These are phyloP conservation scores for Thielaviopsis punctulata DNA, from an alignment of 2,329 filamentous ascomycete genomes.

Conservation along the genomic window DNA sequence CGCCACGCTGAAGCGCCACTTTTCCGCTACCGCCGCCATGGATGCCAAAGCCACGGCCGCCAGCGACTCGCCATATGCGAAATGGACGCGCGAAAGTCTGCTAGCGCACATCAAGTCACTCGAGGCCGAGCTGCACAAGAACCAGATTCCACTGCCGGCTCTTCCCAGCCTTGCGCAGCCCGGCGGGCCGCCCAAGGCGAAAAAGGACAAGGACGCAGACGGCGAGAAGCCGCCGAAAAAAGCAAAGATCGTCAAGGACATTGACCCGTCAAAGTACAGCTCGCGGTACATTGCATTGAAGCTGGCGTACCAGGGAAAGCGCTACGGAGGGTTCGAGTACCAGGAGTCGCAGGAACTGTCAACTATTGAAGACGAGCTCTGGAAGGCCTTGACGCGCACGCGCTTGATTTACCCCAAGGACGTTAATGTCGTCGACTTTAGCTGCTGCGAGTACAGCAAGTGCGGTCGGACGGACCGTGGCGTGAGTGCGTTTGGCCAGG, in stretches of 20 bases:
- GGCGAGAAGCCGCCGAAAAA: constrained; percentile 16
- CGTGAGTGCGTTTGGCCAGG: constrained; percentile 93
- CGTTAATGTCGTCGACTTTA: constrained; percentile 53
- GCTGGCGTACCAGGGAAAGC: constrained; percentile 79
- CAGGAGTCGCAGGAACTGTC: constrained; percentile 54
- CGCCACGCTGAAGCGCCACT: background rate
- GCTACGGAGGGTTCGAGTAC: constrained; percentile 88
- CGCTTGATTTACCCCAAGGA: constrained; percentile 61
- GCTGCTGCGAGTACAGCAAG: constrained; percentile 80
- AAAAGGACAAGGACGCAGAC: constrained; percentile 8
- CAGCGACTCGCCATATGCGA: constrained; percentile 33
- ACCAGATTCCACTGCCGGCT: constrained; percentile 8
- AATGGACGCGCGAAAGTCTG: constrained; percentile 52
- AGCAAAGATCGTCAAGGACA: constrained; percentile 26
- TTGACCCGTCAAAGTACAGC: constrained; percentile 67
- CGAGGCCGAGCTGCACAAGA: constrained; percentile 44
- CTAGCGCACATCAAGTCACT: constrained; percentile 50
- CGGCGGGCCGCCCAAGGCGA: constrained; percentile 1
- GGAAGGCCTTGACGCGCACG: constrained; percentile 73
- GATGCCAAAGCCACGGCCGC: constrained; percentile 12
- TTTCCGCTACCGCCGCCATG: constrained; percentile 4
- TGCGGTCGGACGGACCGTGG: constrained; percentile 85
- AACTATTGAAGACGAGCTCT: constrained; percentile 83
- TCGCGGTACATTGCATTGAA: constrained; percentile 81
- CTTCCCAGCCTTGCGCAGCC: constrained; percentile 9